Conservation (phyloP, 2,329 filamentous ascomycete species). For the Aspergillus sp. region DNA sequence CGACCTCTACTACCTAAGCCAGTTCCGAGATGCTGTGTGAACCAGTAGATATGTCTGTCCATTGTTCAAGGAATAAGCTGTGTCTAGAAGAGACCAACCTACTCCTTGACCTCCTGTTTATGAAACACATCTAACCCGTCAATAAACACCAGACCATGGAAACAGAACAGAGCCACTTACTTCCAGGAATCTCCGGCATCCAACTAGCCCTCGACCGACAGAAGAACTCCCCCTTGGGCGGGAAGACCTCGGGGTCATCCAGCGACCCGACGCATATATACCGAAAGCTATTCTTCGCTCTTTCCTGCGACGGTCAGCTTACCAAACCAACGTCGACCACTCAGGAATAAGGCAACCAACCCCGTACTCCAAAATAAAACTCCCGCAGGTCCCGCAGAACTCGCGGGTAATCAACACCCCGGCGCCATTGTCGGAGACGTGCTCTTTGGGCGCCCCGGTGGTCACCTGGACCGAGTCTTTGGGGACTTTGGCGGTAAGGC, state of each 20-base stretch:
- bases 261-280: conserved; percentile 43
- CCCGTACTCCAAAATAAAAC: conserved; percentile 44
- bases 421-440: conserved; percentile 43
- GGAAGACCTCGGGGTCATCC: conserved; percentile 40
- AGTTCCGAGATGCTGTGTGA: no score
- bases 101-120: conserved; percentile 39
- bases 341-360: conserved; percentile 20
- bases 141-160: conserved; percentile 1
- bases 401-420: conserved; percentile 40
- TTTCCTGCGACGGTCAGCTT: conserved; percentile 13
- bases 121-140: conserved; percentile 34
- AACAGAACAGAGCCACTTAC: conserved; percentile 22
- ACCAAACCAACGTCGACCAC: no score
- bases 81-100: no score
- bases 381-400: conserved; percentile 46
- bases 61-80: no score
- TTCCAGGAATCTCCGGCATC: conserved; percentile 44
- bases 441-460: conserved; percentile 32
- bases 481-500: conserved; percentile 44
- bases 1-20: no score
- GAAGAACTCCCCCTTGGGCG: conserved; percentile 49
- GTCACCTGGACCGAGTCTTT: conserved; percentile 35
- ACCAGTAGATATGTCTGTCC: no score
- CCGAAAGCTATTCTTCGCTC: conserved; percentile 25
- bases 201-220: conserved; percentile 40